Conservation (phyloP, 2,329 filamentous ascomycete species). For the Xylariaceae sp. region DNA sequence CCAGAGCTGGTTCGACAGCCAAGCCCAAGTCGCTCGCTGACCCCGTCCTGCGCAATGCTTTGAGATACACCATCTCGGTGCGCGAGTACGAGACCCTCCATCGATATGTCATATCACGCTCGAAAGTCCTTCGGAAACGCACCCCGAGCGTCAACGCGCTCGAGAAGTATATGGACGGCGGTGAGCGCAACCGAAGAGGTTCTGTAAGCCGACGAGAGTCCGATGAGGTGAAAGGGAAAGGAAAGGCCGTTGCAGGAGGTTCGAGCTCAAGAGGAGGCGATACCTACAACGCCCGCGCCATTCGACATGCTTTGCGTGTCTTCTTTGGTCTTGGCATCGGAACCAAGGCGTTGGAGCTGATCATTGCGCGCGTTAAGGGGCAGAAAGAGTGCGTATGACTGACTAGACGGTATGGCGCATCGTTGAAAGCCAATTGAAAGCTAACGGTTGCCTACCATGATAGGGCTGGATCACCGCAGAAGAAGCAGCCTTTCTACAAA, state of each 20-base stretch:
- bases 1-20: conserved; percentile 21
- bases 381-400: conserved; percentile 41
- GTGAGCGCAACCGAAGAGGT: conserved; percentile 17
- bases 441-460: conserved; percentile 1
- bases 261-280: conserved; percentile 42
- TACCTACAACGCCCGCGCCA: conserved; percentile 67
- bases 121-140: conserved; percentile 54
- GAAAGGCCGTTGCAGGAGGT: conserved; percentile 14
- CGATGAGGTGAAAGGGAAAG: conserved; percentile 31
- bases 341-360: conserved; percentile 60
- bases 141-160: conserved; percentile 57
- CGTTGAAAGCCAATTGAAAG: not conserved
- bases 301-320: conserved; percentile 68
- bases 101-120: conserved; percentile 75
- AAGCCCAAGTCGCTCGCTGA: conserved; percentile 44
- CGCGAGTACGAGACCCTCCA: conserved; percentile 85
- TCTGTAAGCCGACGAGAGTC: conserved; percentile 25
- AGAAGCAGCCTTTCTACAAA: conserved; percentile 56
- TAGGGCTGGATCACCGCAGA: conserved; percentile 26
- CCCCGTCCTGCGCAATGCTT: conserved; percentile 76
- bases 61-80: conserved; percentile 82
- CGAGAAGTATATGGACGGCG: conserved; percentile 51
- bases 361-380: conserved; percentile 48
- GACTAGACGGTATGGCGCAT: not conserved
- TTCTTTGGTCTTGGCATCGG: conserved; percentile 63